Evolutionary conservation across 441 rosid species (phyloP).

Genomic region (Macaranga tanarius): DNA sequence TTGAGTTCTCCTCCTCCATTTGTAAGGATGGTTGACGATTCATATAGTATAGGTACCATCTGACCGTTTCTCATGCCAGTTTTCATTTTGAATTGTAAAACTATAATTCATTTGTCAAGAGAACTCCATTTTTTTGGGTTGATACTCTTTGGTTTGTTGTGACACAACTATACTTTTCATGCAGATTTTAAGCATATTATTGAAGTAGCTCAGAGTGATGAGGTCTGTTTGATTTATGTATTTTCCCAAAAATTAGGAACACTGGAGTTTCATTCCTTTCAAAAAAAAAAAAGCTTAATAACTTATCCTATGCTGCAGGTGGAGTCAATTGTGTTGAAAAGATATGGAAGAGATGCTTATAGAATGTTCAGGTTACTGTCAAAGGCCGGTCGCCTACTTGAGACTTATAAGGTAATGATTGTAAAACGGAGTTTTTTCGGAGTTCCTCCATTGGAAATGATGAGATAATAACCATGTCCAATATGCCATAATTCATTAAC

Average conservation of each 20-base stretch:
- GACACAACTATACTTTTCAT: constrained; percentile 21
- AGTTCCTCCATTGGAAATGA: background rate
- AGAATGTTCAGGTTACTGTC: constrained; percentile 74
- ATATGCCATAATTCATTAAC: background rate
- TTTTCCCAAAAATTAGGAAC: constrained; percentile 14
- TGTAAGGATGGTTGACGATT: constrained; percentile 44
- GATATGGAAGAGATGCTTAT: constrained; percentile 69
- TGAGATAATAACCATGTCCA: background rate
- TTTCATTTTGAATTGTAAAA: background rate
- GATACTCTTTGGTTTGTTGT: constrained; percentile 15
- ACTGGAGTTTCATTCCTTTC: constrained; percentile 9
- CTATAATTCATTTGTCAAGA: background rate
- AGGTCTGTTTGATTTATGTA: constrained; percentile 46
- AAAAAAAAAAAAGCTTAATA: constrained; percentile 16
- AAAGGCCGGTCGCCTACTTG: constrained; percentile 48
- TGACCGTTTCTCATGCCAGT: constrained; percentile 15
- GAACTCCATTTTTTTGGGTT: constrained; percentile 15
- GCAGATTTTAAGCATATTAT: constrained; percentile 72
- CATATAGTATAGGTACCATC: constrained; percentile 56
- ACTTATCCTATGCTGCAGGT: constrained; percentile 41
- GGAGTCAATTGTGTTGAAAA: constrained; percentile 70
- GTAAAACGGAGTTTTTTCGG: background rate
- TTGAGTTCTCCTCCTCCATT: constrained; percentile 49
- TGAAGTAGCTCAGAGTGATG: constrained; percentile 68
- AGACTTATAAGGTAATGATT: constrained; percentile 68